These are phyloP conservation scores for Leccinum incarnatum DNA, from an alignment of 768 basidiomycete species.

Conservation along the genomic window DNA sequence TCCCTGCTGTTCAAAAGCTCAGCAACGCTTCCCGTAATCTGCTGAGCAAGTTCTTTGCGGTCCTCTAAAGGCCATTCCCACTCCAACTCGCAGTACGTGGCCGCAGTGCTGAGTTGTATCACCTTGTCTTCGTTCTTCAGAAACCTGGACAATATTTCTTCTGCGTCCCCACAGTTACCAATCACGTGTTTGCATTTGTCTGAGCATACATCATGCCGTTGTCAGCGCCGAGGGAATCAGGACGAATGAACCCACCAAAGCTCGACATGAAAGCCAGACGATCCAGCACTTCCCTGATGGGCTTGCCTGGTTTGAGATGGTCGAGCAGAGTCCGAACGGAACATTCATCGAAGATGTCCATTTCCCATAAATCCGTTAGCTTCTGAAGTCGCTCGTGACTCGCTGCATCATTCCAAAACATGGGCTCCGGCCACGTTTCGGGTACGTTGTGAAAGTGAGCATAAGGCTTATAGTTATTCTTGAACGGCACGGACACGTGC, in stretches of 20 bases:
- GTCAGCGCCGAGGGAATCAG: background rate
- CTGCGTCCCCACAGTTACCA: background rate
- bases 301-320: slow-evolving; percentile 15
- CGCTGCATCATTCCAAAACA: slow-evolving; percentile 30
- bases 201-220: slow-evolving; percentile 1
- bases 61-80: slow-evolving; percentile 19
- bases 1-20: slow-evolving; percentile 13
- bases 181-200: slow-evolving; percentile 18
- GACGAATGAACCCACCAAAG: slow-evolving; percentile 19
- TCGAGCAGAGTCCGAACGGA: slow-evolving; percentile 18
- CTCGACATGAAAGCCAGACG: slow-evolving; percentile 29
- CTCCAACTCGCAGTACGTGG: slow-evolving; percentile 25
- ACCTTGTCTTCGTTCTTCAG: slow-evolving; percentile 13
- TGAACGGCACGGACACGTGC: slow-evolving; percentile 32
- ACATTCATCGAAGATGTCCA: slow-evolving; percentile 27
- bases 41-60: slow-evolving; percentile 1
- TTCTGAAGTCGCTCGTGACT: slow-evolving; percentile 20
- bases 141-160: slow-evolving; percentile 10
- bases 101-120: slow-evolving; percentile 25
- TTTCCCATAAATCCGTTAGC: slow-evolving; percentile 27
- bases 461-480: slow-evolving; percentile 26
- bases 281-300: slow-evolving; percentile 24
- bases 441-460: slow-evolving; percentile 23
- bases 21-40: slow-evolving; percentile 10
- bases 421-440: slow-evolving; percentile 26